Evolutionary conservation across 352 stramenopile species (phyloP).

Genomic region (Albugo candida): DNA sequence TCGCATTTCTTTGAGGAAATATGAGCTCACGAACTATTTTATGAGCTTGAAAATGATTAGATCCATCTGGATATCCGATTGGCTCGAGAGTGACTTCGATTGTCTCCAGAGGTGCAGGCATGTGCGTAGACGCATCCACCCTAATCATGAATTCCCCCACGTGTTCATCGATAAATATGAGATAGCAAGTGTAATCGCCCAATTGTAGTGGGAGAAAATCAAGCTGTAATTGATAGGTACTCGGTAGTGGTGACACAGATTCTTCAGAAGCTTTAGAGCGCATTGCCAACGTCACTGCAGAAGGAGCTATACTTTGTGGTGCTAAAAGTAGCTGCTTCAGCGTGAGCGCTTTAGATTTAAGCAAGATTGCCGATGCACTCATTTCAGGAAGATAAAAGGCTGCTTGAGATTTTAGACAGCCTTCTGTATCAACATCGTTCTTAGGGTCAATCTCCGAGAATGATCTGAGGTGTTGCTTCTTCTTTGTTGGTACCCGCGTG

Average conservation of each 20-base stretch:
- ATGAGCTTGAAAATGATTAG: background rate
- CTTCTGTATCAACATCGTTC: constrained; percentile 25
- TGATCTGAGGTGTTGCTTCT: no score
- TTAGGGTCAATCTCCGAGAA: background rate
- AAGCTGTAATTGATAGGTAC: constrained; percentile 37
- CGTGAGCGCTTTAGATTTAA: background rate
- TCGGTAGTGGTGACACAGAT: no score
- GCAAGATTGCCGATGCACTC: background rate
- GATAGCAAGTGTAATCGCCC: constrained; percentile 76
- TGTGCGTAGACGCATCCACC: constrained; percentile 53
- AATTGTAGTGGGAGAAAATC: constrained; percentile 79
- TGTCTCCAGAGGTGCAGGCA: constrained; percentile 55
- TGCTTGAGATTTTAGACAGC: constrained; percentile 45
- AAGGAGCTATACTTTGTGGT: no score
- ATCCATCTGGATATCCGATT: background rate
- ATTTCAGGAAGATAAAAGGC: constrained; percentile 61
- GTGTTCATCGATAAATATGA: constrained; percentile 83
- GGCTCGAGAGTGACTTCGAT: constrained; percentile 67
- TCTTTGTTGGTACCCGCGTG: background rate
- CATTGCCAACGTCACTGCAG: no score
- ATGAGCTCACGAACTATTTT: constrained; percentile 24
- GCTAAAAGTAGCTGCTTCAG: background rate
- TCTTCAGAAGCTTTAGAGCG: no score
- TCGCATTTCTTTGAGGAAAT: constrained; percentile 59
- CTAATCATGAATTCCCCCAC: constrained; percentile 90